phyloP scores from a whole-genome alignment of 208 protist species.

The Trypanosoma vivax region DNA sequence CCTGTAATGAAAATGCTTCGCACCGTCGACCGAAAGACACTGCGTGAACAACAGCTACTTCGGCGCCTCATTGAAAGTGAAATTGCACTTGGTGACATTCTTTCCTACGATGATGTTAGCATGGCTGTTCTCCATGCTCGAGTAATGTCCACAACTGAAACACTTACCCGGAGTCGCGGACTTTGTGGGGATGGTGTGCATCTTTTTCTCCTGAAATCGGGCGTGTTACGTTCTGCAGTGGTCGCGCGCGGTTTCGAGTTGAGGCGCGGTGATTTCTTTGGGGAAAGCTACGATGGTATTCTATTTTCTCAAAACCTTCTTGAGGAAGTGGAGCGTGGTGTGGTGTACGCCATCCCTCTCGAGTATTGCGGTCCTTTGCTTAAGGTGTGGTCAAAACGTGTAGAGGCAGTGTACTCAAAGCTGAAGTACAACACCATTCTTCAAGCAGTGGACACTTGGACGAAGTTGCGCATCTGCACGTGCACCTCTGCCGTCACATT shows the following conservation, averaged over 20 bases:
- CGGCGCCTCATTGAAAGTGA: slow-evolving; percentile 38
- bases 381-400: slow-evolving; percentile 25
- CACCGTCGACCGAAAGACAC: slow-evolving; percentile 54
- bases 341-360: slow-evolving; percentile 58
- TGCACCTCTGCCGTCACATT: slow-evolving; percentile 16
- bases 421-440: slow-evolving; percentile 35
- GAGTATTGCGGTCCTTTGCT: slow-evolving; percentile 20
- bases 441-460: slow-evolving; percentile 49
- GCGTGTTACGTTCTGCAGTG: slow-evolving; percentile 28
- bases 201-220: slow-evolving; percentile 65
- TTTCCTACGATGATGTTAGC: slow-evolving; percentile 24
- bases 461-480: slow-evolving; percentile 40
- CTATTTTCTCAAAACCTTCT: slow-evolving; percentile 31
- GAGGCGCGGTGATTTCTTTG: slow-evolving; percentile 59
- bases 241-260: slow-evolving; percentile 36
- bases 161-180: slow-evolving; percentile 37
- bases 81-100: slow-evolving; percentile 18
- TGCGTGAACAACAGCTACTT: slow-evolving; percentile 61
- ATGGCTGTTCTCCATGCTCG: slow-evolving; percentile 43
- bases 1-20: slow-evolving; percentile 18
- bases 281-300: slow-evolving; percentile 38
- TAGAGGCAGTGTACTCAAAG: slow-evolving; percentile 20
- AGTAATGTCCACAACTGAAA: slow-evolving; percentile 50
- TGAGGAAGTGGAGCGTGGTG: slow-evolving; percentile 45
- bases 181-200: slow-evolving; percentile 57